Base-by-base conservation (phyloP, 2,329 filamentous ascomycete genomes). In the Fusarium sacchari region DNA sequence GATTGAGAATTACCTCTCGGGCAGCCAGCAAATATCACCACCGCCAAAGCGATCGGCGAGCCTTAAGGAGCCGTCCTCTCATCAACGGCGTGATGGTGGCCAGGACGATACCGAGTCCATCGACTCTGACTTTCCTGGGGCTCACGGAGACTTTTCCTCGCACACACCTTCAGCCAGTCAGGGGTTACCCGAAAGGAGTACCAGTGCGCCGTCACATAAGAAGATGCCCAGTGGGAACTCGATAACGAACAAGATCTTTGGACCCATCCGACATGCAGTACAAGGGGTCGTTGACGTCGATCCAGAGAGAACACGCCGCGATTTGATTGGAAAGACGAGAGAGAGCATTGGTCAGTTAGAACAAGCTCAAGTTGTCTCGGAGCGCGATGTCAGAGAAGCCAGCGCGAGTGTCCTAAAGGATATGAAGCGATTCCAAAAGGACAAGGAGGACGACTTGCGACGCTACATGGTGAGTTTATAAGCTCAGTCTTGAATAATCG, bases 271-370 rank as follows among this genome's bases (percentile, higher is more conserved):
- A 62, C 96, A 99, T 83, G 96, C 96, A 0, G 94, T 98, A 39
- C 94, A 98, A 79, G 96, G 96, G 8, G 96, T 98, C 78, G 96
- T 96, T 3, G 96, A 99, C 80, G 94, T 97, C 46, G 96, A 99
- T 80, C 96, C 96, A 0, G 96, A 99, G 83, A 89, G 95, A 72
- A 97, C 95, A 47, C 89, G 96, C 60, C 89, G 96, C 60, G 96
- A 99, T 81, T 93, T 94, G 72, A 98, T 99, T 76, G 95, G 96
- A 43, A 98, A 98, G 87, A 99, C 96, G 2, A 91, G 92, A 73
- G 96, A 99, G 83, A 94, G 91, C 65, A 91, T 99, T 71, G 88
- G 84, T 50, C 89, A 98, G 85, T 87, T 99, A 59, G 95, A 98
- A 82, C 94, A 97, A 85, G 96, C 96, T 2, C 89, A 98, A 65